Conservation (phyloP, 1,284 basidiomycete genomes). For the Marasmius tenuissimus region DNA sequence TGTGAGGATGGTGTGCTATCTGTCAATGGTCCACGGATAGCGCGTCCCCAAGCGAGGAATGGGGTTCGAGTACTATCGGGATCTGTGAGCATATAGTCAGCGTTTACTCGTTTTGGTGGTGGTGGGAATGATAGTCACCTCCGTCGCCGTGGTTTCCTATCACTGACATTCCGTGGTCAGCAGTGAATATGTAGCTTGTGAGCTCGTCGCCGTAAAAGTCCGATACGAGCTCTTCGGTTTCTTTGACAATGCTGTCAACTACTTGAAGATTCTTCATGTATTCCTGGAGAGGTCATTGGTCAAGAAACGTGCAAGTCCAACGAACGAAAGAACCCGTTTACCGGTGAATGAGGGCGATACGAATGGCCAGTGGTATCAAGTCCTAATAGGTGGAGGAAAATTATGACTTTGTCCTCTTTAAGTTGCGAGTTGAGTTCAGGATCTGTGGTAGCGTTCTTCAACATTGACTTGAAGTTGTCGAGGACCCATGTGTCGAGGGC, state of each 20-base stretch:
- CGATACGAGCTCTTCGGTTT: conserved; percentile 63
- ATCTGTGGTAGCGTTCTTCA: conserved; percentile 64
- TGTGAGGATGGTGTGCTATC: conserved; percentile 50
- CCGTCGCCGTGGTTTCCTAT: conserved; percentile 93
- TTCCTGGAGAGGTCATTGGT: conserved; percentile 46
- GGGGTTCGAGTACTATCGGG: conserved; percentile 89
- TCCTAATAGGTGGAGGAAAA: conserved; percentile 86
- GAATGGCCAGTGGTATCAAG: conserved; percentile 89
- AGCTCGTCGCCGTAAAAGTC: conserved; percentile 70
- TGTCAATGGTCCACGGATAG: conserved; percentile 65
- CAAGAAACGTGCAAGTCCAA: neutral
- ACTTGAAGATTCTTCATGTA: conserved; percentile 86
- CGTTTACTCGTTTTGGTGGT: conserved; percentile 3
- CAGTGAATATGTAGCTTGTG: conserved; percentile 84
- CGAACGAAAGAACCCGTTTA: conserved; percentile 21
- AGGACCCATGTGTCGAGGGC: conserved; percentile 81
- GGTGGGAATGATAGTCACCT: conserved; percentile 41
- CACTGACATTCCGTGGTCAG: conserved; percentile 89
- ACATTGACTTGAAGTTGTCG: conserved; percentile 58
- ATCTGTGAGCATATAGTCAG: conserved; percentile 41
- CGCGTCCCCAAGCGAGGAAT: conserved; percentile 82
- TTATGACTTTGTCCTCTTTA: conserved; percentile 62
- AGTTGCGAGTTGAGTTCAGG: conserved; percentile 48
- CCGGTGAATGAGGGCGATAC: conserved; percentile 82
- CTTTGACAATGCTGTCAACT: conserved; percentile 77